phyloP scores from a whole-genome alignment of 805 yeast genomes.

The Candida pini region DNA sequence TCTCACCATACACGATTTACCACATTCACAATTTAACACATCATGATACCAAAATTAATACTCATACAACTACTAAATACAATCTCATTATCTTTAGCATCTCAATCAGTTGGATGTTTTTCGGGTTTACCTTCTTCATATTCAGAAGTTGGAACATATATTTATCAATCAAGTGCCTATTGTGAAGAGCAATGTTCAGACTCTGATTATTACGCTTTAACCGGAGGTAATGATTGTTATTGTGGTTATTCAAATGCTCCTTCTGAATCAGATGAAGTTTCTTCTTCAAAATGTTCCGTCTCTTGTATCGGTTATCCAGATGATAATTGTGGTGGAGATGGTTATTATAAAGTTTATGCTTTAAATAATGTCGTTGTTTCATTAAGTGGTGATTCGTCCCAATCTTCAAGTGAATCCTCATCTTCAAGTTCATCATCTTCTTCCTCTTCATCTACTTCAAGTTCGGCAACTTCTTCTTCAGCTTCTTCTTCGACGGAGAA shows the following conservation, averaged over 20 bases:
- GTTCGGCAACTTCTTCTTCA: constrained; percentile 11
- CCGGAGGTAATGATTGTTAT: constrained; percentile 53
- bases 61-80: constrained; percentile 3
- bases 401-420: constrained; percentile 4
- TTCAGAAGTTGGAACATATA: constrained; percentile 40
- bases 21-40: too few relatives aligned
- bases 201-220: constrained; percentile 44
- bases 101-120: constrained; percentile 33
- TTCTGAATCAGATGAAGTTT: constrained; percentile 19
- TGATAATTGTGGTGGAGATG: constrained; percentile 55
- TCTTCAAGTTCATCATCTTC: constrained; percentile 5
- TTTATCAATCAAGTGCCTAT: constrained; percentile 53
- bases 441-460: constrained; percentile 10
- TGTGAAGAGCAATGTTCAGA: constrained; percentile 41
- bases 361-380: constrained; percentile 23
- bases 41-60: not conserved
- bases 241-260: constrained; percentile 56
- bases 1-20: too few relatives aligned
- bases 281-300: constrained; percentile 33
- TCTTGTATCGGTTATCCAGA: constrained; percentile 58
- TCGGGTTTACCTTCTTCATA: constrained; percentile 31
- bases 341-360: constrained; percentile 41
- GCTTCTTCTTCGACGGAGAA: constrained; percentile 12
- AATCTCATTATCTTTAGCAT: constrained; percentile 3
- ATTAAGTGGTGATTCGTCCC: constrained; percentile 5